Conservation (phyloP, 495 filamentous ascomycete genomes). For the Penicillium riverlandense region DNA sequence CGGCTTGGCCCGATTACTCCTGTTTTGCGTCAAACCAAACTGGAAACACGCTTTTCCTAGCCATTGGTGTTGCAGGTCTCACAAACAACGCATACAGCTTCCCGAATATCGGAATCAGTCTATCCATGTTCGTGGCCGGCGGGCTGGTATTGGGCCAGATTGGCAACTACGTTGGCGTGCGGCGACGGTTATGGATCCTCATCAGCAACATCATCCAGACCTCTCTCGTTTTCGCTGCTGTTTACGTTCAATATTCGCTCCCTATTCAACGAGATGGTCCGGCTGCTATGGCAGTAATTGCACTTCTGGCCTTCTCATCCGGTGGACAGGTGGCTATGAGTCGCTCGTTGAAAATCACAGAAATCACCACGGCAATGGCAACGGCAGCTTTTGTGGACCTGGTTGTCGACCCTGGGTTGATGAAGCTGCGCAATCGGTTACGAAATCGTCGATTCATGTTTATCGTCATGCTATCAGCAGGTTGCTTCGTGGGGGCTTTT, state of each 20-base stretch:
- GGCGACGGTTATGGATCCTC: constrained; percentile 45
- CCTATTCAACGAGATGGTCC: constrained; percentile 22
- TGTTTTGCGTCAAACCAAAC: constrained; percentile 63
- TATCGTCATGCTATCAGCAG: constrained; percentile 39
- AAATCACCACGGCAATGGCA: constrained; percentile 63
- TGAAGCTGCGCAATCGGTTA: constrained; percentile 34
- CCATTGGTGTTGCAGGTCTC: constrained; percentile 40
- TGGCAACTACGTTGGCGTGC: constrained; percentile 43
- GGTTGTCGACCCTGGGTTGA: constrained; percentile 45
- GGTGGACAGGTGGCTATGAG: constrained; percentile 54
- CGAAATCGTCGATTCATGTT: constrained; percentile 48
- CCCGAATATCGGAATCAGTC: constrained; percentile 44
- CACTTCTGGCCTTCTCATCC: constrained; percentile 47
- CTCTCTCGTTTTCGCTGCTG: constrained; percentile 43
- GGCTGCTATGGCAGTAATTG: constrained; percentile 35
- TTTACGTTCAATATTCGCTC: constrained; percentile 36
- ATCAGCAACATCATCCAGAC: constrained; percentile 47
- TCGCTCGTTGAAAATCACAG: constrained; percentile 46
- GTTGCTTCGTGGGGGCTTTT: constrained; percentile 46
- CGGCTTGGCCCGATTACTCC: constrained; percentile 54
- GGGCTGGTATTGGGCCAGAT: constrained; percentile 49
- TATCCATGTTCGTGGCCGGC: constrained; percentile 47
- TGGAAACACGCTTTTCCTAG: constrained; percentile 55
- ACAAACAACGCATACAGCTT: constrained; percentile 26
- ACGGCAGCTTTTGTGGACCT: constrained; percentile 58